Conservation (phyloP, 257 asterid genomes). For the Coffea eugenioides region DNA sequence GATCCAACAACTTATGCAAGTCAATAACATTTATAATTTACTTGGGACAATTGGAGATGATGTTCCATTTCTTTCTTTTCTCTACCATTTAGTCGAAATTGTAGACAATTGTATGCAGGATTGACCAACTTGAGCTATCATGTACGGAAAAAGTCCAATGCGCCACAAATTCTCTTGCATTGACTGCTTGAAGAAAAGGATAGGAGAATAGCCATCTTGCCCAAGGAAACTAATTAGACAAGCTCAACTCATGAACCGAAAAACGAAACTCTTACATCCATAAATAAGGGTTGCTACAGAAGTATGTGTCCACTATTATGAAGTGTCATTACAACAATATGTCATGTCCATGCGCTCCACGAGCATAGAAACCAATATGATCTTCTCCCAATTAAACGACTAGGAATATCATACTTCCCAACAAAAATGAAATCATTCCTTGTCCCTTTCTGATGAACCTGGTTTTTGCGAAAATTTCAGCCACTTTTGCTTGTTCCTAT, state of each 20-base stretch:
- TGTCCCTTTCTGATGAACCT: slow-evolving; percentile 27
- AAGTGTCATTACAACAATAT: background rate
- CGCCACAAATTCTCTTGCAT: background rate
- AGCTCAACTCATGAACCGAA: background rate
- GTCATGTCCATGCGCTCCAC: background rate
- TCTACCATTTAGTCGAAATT: too few relatives aligned
- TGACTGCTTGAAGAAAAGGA: background rate
- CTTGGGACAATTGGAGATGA: too few relatives aligned
- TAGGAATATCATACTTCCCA: background rate
- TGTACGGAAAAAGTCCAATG: too few relatives aligned
- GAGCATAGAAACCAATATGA: background rate
- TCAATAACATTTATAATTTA: too few relatives aligned
- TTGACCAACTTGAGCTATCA: too few relatives aligned
- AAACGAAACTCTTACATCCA: background rate
- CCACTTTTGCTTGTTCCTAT: slow-evolving; percentile 43
- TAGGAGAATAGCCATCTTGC: background rate
- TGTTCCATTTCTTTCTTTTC: too few relatives aligned
- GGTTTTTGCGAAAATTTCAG: slow-evolving; percentile 34
- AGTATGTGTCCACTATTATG: background rate
- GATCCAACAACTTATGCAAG: too few relatives aligned
- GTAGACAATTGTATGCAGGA: too few relatives aligned
- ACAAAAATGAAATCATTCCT: slow-evolving; percentile 1
- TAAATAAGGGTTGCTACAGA: background rate
- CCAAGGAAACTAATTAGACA: background rate
- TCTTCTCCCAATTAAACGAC: background rate